Conservation (phyloP, 148 eudicot species). For the Chenopodium suecicum region DNA sequence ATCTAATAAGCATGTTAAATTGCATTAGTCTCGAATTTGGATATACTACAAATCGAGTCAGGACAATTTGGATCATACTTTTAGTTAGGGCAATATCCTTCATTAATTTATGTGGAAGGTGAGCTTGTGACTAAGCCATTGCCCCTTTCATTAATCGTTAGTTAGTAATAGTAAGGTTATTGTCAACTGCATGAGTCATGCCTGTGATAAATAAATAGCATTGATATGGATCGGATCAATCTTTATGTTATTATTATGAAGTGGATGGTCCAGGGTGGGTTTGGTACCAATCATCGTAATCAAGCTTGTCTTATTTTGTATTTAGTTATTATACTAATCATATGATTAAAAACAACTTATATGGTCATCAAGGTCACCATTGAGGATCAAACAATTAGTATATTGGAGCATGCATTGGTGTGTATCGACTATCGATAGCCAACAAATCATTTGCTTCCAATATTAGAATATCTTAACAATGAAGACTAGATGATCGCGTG, state of each 20-base stretch:
- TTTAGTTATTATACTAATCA: neutral
- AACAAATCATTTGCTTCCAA: neutral
- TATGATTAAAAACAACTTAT: neutral
- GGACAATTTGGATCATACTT: too few species aligned
- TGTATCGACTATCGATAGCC: neutral
- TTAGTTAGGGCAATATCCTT: too few species aligned
- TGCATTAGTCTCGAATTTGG: too few species aligned
- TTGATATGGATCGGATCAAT: neutral
- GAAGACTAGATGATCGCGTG: neutral
- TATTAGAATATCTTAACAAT: neutral
- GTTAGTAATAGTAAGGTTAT: neutral
- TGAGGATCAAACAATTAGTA: neutral
- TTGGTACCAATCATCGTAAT: constrained; percentile 17
- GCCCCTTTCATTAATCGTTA: neutral
- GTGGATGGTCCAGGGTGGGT: constrained; percentile 8
- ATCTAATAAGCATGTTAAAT: too few species aligned
- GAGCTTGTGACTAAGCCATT: neutral
- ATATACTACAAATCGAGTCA: too few species aligned
- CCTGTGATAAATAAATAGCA: neutral
- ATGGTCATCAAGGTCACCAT: neutral
- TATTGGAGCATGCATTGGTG: neutral
- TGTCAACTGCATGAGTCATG: constrained; percentile 4
- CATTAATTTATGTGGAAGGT: too few species aligned
- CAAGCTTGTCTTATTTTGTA: neutral
- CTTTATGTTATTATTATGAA: neutral